These are phyloP conservation scores for Lippia alba DNA, from an alignment of 305 asterid genomes.

Conservation along the genomic window DNA sequence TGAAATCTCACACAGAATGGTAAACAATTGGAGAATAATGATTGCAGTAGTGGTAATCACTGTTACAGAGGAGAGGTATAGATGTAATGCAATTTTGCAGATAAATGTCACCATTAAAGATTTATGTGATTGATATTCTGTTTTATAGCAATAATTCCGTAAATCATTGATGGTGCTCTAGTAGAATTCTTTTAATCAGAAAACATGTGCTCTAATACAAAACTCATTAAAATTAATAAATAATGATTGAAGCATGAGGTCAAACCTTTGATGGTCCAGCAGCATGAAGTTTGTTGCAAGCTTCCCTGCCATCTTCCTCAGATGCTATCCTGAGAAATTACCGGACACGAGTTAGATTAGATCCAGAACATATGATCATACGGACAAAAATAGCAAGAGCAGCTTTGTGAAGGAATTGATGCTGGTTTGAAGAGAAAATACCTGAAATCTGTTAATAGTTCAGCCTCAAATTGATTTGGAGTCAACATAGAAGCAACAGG, in stretches of 20 bases:
- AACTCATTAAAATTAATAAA: conserved; percentile 22
- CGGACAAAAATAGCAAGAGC: conserved; percentile 13
- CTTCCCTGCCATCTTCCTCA: conserved; percentile 94
- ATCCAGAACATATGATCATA: no score
- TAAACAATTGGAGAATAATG: conserved; percentile 12
- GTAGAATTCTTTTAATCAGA: conserved; percentile 11
- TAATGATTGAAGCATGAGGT: conserved; percentile 30
- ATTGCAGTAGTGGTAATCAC: conserved; percentile 2
- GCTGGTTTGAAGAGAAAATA: conserved; percentile 41
- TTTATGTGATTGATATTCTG: conserved; percentile 6
- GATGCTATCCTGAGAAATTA: conserved; percentile 65
- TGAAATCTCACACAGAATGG: conserved; percentile 18
- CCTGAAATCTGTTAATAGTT: conserved; percentile 80
- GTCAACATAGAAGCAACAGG: conserved; percentile 98
- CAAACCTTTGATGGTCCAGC: conserved; percentile 96
- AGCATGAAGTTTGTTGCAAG: conserved; percentile 89
- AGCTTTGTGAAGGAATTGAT: conserved; percentile 21
- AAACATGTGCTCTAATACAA: conserved; percentile 4
- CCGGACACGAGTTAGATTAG: conserved; percentile 2
- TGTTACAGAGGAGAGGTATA: no score
- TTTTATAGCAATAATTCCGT: conserved; percentile 17
- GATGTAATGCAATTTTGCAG: conserved; percentile 3
- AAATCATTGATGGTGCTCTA: not conserved
- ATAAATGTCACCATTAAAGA: conserved; percentile 1
- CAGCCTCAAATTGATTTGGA: conserved; percentile 99